Base-by-base conservation (phyloP, 2,329 filamentous ascomycete genomes). In the Hypomyces perniciosus region DNA sequence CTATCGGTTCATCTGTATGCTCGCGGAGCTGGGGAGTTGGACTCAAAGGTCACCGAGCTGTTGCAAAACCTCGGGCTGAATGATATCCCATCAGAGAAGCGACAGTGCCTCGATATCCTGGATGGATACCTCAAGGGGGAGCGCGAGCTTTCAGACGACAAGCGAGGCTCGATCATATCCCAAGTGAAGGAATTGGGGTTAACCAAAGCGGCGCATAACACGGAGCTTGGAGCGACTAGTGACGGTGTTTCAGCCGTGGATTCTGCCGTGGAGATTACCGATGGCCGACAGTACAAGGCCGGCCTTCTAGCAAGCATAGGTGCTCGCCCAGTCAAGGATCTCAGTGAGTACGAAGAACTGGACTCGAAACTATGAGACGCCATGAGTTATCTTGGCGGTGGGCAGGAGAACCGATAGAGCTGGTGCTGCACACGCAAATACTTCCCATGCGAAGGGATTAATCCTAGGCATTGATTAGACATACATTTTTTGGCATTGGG, bases 261-360 rank as follows among this genome's bases (percentile, higher is more conserved):
- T 34, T 52, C 57, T 9, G 66, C 84, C 1, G 69, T 77, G 13
- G 71, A 85, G 47, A 90, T 97, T 60, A 82, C 81, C 43, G 88
- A 95, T 63, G 85, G 96, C 3, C 78, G 86, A 54, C 78, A 80
- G 30, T 96, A 86, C 78, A 95, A 93, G 76, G 83, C 88, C 1
- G 76, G 81, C 10, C 74, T 96, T 60, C 73, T 80, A 53, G 79
- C 89, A 29, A 93, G 84, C 56, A 76, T 79, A 26, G 92, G 88
- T 1, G 82, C 90, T 2, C 77, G 77, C 54, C 81, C 91, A 0
- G 80, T 88, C 30, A 84, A 80, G 62, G 86, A 93, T 57, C 68
- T 97, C 50, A 85, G 78, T 55, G 87, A 90, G 62, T 97, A 92
- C 68, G 88, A 96, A 65, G 92, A 96, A 53, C 75, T 85, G 53